A percentile compares a stretch with the other conserved stretches of the same genome.
These are phyloP conservation scores for Cercospora canescens DNA, from an alignment of 2,329 filamentous ascomycete genomes.

Conservation along the genomic window DNA sequence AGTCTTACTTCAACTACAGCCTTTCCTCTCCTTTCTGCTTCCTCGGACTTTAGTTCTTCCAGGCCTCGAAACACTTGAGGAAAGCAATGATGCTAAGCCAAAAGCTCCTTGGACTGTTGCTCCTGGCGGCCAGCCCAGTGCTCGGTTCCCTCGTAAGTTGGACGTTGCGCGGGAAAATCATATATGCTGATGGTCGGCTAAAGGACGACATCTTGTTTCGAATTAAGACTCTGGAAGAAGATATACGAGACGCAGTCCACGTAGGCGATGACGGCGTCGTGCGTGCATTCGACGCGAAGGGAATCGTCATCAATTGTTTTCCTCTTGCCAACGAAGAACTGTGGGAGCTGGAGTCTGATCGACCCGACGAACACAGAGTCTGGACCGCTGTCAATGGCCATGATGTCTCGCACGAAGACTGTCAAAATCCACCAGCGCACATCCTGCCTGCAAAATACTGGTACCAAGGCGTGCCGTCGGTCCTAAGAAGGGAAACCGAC, in stretches of 20 bases:
- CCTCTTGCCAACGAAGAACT: slow-evolving; percentile 22
- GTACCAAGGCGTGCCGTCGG: not conserved
- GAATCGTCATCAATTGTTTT: slow-evolving; percentile 19
- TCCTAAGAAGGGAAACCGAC: not conserved
- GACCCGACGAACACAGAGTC: not conserved
- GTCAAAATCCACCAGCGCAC: not conserved
- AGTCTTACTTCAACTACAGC: too few relatives aligned
- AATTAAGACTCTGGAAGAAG: not conserved
- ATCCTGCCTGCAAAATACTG: not conserved
- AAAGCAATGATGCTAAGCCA: not conserved
- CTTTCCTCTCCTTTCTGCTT: not conserved
- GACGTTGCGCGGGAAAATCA: too few relatives aligned
- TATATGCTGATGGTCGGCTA: not conserved
- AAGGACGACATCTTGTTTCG: not conserved
- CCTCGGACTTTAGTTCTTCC: too few relatives aligned
- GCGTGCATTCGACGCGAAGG: slow-evolving; percentile 23
- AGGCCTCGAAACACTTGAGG: too few relatives aligned
- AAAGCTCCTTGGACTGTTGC: not conserved
- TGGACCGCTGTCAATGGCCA: not conserved
- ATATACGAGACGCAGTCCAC: slow-evolving; percentile 9
- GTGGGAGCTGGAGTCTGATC: not conserved
- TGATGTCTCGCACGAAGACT: not conserved
- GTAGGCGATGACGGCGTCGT: slow-evolving; percentile 25
- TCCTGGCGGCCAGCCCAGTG: not conserved
- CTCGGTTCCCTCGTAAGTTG: not conserved